phyloP scores from a whole-genome alignment of 202 grass and related monocot species.

The Schoenoplectus triqueter region DNA sequence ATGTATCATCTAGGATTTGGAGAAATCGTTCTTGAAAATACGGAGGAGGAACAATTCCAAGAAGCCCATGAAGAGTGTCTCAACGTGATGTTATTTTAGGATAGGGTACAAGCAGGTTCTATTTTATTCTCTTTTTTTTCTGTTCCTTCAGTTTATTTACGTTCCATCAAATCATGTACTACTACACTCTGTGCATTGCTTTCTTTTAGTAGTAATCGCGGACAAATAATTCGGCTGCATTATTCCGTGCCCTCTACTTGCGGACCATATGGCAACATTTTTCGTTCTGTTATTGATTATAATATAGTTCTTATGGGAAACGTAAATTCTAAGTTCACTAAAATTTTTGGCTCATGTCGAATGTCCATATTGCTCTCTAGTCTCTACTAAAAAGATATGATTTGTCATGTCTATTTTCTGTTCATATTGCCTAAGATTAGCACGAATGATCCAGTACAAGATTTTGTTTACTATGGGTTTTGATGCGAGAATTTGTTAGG shows the following conservation, averaged over 20 bases:
- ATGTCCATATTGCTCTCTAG: no score
- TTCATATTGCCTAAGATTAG: not conserved
- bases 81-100: slow-evolving; percentile 24
- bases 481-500: no score
- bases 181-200: not conserved
- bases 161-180: not conserved
- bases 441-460: no score
- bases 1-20: slow-evolving; percentile 56
- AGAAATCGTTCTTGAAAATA: slow-evolving; percentile 64
- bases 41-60: slow-evolving; percentile 66
- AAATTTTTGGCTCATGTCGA: no score
- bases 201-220: not conserved
- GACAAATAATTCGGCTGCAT: not conserved
- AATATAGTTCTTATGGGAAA: not conserved
- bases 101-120: not conserved
- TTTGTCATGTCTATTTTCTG: no score
- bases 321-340: not conserved
- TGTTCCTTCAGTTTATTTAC: not conserved
- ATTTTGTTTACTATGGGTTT: no score
- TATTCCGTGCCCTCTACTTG: not conserved
- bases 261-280: not conserved
- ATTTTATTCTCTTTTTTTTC: not conserved
- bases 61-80: slow-evolving; percentile 80
- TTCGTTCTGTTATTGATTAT: not conserved
- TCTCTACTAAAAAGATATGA: no score